Conservation (phyloP, 176 grass and related monocot genomes). For the Cenchrus purpureus region DNA sequence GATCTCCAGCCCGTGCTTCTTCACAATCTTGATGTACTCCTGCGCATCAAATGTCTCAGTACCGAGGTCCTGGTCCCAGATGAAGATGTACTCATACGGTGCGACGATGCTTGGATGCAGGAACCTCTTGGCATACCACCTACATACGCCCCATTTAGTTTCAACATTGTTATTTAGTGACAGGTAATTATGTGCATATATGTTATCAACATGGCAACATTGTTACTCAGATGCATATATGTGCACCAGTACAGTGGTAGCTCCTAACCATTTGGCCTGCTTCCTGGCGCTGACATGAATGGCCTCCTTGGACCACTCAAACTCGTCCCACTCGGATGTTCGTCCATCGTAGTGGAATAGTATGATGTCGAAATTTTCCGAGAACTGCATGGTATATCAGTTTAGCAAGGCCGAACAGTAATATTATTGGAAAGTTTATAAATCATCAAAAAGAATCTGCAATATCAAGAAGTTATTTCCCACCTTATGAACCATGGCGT, state of each 20-base stretch:
- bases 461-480: not conserved
- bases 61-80: slow-evolving; percentile 59
- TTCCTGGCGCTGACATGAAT: slow-evolving; percentile 48
- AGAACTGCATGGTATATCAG: slow-evolving; percentile 1
- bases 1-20: slow-evolving; percentile 40
- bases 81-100: slow-evolving; percentile 55
- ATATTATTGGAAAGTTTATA: not conserved
- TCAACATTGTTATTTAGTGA: not conserved
- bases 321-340: slow-evolving; percentile 40
- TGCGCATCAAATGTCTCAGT: slow-evolving; percentile 9
- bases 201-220: too few species aligned
- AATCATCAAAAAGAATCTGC: not conserved
- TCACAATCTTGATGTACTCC: slow-evolving; percentile 38
- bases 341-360: slow-evolving; percentile 53
- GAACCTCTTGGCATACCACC: slow-evolving; percentile 70
- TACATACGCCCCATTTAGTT: not conserved
- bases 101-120: slow-evolving; percentile 47
- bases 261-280: slow-evolving; percentile 43
- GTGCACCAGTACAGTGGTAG: not conserved
- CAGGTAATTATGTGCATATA: not conserved
- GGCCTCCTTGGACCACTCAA: slow-evolving; percentile 55
- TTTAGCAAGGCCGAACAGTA: too few species aligned
- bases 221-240: too few species aligned
- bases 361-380: slow-evolving; percentile 21
- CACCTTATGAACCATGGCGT: slow-evolving; percentile 38